Evolutionary conservation across 345 rosid genomes (phyloP).

Genomic region (Heritiera littoralis): DNA sequence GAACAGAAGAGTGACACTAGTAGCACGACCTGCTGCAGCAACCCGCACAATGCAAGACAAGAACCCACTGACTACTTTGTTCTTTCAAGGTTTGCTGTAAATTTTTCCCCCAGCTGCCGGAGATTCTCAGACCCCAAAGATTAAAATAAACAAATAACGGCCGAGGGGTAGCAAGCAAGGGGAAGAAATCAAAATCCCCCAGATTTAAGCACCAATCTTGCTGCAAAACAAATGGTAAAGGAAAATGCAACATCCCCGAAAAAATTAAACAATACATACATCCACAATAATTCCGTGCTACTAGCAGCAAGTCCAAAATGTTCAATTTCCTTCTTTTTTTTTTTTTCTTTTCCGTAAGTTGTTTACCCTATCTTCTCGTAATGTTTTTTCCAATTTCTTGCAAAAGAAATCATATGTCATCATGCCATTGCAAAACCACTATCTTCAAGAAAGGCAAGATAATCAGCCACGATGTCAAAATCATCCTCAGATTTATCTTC

Average conservation of each 20-base stretch:
- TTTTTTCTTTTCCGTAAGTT: not conserved
- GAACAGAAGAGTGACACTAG: conserved; percentile 1
- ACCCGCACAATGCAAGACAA: too few species aligned
- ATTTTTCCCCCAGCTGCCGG: not conserved
- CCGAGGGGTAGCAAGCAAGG: conserved; percentile 18
- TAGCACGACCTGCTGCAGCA: conserved; percentile 19
- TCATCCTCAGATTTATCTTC: conserved; percentile 2
- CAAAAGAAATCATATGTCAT: not conserved
- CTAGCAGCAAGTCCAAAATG: conserved; percentile 11
- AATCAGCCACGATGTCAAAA: not conserved
- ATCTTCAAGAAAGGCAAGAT: not conserved
- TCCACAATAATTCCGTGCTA: conserved; percentile 3
- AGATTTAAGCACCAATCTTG: conserved; percentile 12
- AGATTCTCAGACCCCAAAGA: conserved; percentile 27
- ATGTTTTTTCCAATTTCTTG: conserved; percentile 14
- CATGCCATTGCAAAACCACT: not conserved
- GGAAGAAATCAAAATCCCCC: conserved; percentile 32
- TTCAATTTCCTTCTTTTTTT: conserved; percentile 1
- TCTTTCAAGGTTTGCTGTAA: not conserved
- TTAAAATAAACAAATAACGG: conserved; percentile 21
- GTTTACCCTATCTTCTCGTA: not conserved
- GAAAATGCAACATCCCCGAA: conserved; percentile 14
- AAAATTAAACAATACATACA: not conserved
- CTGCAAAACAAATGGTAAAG: conserved; percentile 8
- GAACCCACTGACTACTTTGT: not conserved